These are phyloP conservation scores for Serendipita sp. DNA, from an alignment of 768 basidiomycete species.

Conservation along the genomic window DNA sequence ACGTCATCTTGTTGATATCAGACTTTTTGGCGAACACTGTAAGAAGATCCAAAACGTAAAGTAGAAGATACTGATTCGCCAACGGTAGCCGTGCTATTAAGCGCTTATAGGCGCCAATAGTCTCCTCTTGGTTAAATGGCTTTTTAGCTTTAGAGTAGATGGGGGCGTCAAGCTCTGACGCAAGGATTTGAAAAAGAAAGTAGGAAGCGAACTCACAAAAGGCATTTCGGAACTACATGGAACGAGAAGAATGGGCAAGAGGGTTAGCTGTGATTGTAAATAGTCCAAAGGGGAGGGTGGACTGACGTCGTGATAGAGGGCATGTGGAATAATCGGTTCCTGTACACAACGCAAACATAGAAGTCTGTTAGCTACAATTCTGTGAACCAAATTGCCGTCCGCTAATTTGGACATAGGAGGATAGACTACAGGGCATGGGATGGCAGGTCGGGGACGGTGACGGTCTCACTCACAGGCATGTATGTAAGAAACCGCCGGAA, in stretches of 20 bases:
- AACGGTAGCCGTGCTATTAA: constrained; percentile 76
- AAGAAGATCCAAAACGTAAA: constrained; percentile 90
- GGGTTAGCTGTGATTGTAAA: too few species aligned
- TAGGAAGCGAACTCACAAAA: constrained; percentile 34
- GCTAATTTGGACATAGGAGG: neutral
- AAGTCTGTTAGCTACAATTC: neutral
- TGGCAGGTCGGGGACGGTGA: constrained; percentile 4
- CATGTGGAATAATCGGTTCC: constrained; percentile 91
- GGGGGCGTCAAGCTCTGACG: neutral
- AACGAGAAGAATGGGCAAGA: neutral
- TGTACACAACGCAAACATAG: constrained; percentile 19
- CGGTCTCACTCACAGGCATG: constrained; percentile 66
- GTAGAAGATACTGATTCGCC: constrained; percentile 86
- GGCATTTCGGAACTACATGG: constrained; percentile 65
- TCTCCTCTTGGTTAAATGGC: constrained; percentile 51
- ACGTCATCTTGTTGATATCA: constrained; percentile 91
- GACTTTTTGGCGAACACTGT: constrained; percentile 87
- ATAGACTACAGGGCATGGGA: constrained; percentile 10
- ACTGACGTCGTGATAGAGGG: constrained; percentile 76
- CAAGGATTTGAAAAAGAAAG: neutral
- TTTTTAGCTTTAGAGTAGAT: constrained; percentile 36
- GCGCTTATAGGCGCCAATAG: constrained; percentile 64
- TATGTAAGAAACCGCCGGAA: constrained; percentile 90
- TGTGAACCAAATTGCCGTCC: too few species aligned
- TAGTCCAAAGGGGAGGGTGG: too few species aligned